Base-by-base conservation (phyloP, 495 filamentous ascomycete species). In the Aspergillus asperescens region DNA sequence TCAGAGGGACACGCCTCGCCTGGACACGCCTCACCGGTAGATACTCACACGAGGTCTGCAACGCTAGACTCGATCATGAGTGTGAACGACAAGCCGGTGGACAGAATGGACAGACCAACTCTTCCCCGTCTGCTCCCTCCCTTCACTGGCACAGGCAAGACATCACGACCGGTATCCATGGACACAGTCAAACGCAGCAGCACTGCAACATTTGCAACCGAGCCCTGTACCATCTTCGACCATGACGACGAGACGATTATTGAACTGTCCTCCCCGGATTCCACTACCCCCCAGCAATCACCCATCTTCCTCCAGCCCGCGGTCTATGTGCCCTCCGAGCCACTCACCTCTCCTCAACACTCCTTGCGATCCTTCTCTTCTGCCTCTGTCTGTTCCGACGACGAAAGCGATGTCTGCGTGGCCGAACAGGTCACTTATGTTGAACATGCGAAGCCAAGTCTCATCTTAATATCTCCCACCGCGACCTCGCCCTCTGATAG, bases 131-230 rank as follows among this genome's bases (percentile, higher is more conserved):
- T 69, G 4, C 45, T 68, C 42, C 48, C 66, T 3, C 54, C 64
- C 1, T 59, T 54, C 25, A 46, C 53, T 5, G 47, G 62, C 10
- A 44, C 49, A 12, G 48, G 48, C 19, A 72, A 71, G 48, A 37
- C 56, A 1, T 61, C 63, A 15, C 60, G 71, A 2, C 69, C 71
- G 0, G 65, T 74, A 7, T 75, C 72, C 0, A 65, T 72, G 43
- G 68, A 71, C 19, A 75, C 72, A 1, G 55, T 73, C 40, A 75
- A 74, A 55, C 65, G 69, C n/a, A 69, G 56, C 48, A 73, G 69
- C 38, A 62, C 47, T 35, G 58, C 64, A 0, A 68, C 65, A 19
- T 72, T 70, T 16, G 61, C 50, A 7, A 67, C 68, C 23, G 65
- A 68, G 27, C 52, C 67, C 3, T 69, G 65, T 35, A 35, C 44